These are phyloP conservation scores for Acanthamoeba royreba DNA, from an alignment of 208 protist genomes.

Conservation along the genomic window DNA sequence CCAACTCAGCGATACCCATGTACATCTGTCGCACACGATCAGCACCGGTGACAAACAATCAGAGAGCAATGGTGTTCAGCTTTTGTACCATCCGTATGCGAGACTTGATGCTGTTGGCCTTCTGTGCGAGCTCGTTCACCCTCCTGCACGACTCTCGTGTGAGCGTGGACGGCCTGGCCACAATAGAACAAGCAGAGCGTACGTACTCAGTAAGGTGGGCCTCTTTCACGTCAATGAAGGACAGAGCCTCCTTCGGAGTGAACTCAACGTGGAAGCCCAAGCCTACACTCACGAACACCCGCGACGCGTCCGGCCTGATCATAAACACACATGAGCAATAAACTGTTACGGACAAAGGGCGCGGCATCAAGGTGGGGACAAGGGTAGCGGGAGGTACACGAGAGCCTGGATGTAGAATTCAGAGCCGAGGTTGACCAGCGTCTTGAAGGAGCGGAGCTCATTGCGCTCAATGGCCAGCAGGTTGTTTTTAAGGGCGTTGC, in stretches of 20 bases:
- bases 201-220: background rate
- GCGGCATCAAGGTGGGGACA: no score
- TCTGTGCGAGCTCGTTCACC: background rate
- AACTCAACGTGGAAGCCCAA: slow-evolving; percentile 19
- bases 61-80: no score
- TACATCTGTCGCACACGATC: no score
- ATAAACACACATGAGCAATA: no score
- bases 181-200: no score
- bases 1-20: background rate
- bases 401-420: background rate
- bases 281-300: background rate
- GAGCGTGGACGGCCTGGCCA: background rate
- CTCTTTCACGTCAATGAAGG: background rate
- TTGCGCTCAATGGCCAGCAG: background rate
- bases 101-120: background rate
- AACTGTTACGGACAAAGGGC: background rate
- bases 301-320: background rate
- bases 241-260: background rate
- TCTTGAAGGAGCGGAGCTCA: background rate
- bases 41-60: no score
- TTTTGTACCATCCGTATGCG: background rate
- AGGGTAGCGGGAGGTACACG: background rate
- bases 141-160: background rate
- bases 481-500: background rate
- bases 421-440: background rate